Evolutionary conservation across 139 green algal genomes (phyloP).

Genomic region (Coelastrella sp.): DNA sequence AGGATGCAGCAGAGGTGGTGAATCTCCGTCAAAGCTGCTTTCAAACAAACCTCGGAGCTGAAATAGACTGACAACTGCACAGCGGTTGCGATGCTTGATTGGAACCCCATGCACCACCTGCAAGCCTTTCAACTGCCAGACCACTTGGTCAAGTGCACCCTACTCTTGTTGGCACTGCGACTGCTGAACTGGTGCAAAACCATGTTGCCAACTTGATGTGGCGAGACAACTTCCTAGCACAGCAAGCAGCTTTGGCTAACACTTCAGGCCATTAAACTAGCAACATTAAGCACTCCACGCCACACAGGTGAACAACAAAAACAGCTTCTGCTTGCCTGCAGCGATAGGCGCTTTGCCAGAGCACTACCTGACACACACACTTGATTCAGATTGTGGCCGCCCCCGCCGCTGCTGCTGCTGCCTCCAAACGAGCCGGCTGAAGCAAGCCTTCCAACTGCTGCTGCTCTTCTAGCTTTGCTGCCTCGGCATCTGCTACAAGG

Average conservation of each 20-base stretch:
- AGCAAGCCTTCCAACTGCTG: not conserved
- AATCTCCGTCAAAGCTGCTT: not conserved
- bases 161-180: not conserved
- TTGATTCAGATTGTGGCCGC: not conserved
- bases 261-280: too few species aligned
- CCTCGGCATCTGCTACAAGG: not conserved
- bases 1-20: not conserved
- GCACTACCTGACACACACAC: not conserved
- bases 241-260: too few species aligned
- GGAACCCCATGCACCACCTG: not conserved
- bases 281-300: not conserved
- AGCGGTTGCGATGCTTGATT: not conserved
- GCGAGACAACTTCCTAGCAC: not conserved
- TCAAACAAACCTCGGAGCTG: not conserved
- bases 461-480: slow-evolving; percentile 18
- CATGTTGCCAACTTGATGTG: not conserved
- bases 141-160: not conserved
- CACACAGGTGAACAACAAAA: not conserved
- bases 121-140: not conserved
- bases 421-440: not conserved
- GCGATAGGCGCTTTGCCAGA: slow-evolving; percentile 8
- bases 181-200: not conserved
- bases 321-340: not conserved
- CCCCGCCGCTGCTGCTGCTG: not conserved
- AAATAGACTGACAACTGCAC: not conserved